Conservation (phyloP, 768 basidiomycete species). For the Suillus subaureus region DNA sequence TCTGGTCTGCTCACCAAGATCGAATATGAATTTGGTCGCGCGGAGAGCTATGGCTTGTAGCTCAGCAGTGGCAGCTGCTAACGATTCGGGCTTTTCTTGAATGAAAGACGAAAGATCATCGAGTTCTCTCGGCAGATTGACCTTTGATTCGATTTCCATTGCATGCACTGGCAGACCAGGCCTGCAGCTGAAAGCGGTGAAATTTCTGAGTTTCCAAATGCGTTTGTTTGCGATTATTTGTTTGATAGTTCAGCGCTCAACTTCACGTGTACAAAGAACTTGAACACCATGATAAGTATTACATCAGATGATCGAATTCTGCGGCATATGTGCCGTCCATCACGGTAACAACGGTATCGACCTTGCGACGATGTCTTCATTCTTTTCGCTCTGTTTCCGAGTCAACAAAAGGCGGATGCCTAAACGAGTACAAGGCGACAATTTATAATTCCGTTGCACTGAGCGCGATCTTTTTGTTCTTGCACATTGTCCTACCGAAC, state of each 20-base stretch:
- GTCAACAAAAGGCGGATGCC: neutral
- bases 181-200: neutral
- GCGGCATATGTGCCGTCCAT: neutral
- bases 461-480: slow-evolving; percentile 6
- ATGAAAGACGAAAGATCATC: slow-evolving; percentile 54
- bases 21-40: slow-evolving; percentile 77
- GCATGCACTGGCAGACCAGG: neutral
- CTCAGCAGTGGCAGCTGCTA: slow-evolving; percentile 56
- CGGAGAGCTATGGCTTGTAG: slow-evolving; percentile 59
- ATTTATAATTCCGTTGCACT: slow-evolving; percentile 2
- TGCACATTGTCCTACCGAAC: neutral
- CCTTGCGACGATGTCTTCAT: neutral
- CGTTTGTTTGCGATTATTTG: neutral
- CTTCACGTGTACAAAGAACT: too few species aligned
- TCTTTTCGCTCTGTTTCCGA: neutral
- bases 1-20: slow-evolving; percentile 56
- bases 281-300: too few species aligned
- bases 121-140: slow-evolving; percentile 44
- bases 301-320: too few species aligned
- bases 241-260: neutral
- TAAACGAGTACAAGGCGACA: slow-evolving; percentile 1
- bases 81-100: slow-evolving; percentile 52
- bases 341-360: neutral
- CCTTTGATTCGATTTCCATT: slow-evolving; percentile 18
- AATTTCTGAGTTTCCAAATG: neutral